phyloP scores from a whole-genome alignment of 352 stramenopile species.

The Phytophthora pseudosyringae region DNA sequence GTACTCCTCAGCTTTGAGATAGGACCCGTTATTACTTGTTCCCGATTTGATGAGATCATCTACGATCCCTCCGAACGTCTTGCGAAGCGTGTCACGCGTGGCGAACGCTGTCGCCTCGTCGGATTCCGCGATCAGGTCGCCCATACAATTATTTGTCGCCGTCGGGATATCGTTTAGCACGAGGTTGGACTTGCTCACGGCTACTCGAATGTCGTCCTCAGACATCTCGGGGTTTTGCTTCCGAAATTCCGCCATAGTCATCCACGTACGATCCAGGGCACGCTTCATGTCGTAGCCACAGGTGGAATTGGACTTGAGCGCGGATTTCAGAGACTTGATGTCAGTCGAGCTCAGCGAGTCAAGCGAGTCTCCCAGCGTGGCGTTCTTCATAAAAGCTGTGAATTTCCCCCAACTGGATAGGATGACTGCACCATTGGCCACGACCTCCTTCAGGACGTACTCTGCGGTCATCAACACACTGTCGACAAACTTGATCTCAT shows the following conservation, averaged over 20 bases:
- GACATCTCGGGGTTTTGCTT: conserved; percentile 35
- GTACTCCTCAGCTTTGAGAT: conserved; percentile 43
- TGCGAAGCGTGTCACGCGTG: conserved; percentile 52
- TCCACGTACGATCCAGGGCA: conserved; percentile 38
- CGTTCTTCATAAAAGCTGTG: conserved; percentile 43
- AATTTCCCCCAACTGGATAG: conserved; percentile 42
- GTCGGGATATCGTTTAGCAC: conserved; percentile 57
- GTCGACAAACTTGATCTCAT: conserved; percentile 38
- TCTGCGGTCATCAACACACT: conserved; percentile 46
- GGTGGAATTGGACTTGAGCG: conserved; percentile 35
- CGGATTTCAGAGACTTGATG: conserved; percentile 37
- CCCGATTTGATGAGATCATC: conserved; percentile 51
- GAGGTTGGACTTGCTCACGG: conserved; percentile 44
- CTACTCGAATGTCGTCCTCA: conserved; percentile 38
- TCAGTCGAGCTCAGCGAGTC: conserved; percentile 27
- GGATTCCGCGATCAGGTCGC: conserved; percentile 39
- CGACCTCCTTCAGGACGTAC: conserved; percentile 43
- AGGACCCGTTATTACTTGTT: conserved; percentile 45
- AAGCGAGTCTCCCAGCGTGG: conserved; percentile 30
- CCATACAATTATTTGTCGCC: conserved; percentile 51
- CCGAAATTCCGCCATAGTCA: conserved; percentile 38
- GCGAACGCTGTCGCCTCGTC: conserved; percentile 30
- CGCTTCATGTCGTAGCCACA: conserved; percentile 45
- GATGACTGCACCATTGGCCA: conserved; percentile 41
- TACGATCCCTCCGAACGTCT: conserved; percentile 51